phyloP scores from a whole-genome alignment of 257 asterid genomes.

The Solanum ossicruentum region DNA sequence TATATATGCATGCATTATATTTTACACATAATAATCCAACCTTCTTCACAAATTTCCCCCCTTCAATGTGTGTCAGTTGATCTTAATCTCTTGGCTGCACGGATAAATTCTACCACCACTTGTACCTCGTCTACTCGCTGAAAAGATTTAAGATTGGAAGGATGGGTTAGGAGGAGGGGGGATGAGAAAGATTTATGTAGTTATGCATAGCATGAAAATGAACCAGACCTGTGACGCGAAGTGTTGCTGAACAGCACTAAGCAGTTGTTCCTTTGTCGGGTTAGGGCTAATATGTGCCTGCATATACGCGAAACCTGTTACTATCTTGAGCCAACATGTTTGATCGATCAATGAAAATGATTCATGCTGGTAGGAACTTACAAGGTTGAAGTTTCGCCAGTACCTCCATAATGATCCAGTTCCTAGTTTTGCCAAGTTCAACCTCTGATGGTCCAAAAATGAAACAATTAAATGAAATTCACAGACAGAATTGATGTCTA shows the following conservation, averaged over 20 bases:
- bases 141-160: neutral
- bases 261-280: conserved; percentile 60
- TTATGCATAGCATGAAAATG: neutral
- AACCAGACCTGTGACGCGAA: conserved; percentile 56
- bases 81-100: conserved; percentile 50
- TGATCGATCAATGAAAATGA: neutral
- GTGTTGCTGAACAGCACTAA: conserved; percentile 56
- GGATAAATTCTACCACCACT: conserved; percentile 66
- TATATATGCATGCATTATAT: conserved; percentile 12
- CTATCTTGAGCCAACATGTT: neutral
- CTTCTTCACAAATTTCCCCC: neutral
- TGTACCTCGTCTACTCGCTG: conserved; percentile 77
- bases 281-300: conserved; percentile 51
- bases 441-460: conserved; percentile 28
- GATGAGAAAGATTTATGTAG: neutral
- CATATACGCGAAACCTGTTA: neutral
- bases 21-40: conserved; percentile 9
- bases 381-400: conserved; percentile 64
- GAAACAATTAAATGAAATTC: neutral
- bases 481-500: neutral
- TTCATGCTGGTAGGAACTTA: conserved; percentile 9
- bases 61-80: conserved; percentile 25
- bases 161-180: neutral
- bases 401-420: conserved; percentile 83
- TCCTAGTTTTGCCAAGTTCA: conserved; percentile 60